These are phyloP conservation scores for Epichloe festucae DNA, from an alignment of 2,329 filamentous ascomycete species.

Conservation along the genomic window DNA sequence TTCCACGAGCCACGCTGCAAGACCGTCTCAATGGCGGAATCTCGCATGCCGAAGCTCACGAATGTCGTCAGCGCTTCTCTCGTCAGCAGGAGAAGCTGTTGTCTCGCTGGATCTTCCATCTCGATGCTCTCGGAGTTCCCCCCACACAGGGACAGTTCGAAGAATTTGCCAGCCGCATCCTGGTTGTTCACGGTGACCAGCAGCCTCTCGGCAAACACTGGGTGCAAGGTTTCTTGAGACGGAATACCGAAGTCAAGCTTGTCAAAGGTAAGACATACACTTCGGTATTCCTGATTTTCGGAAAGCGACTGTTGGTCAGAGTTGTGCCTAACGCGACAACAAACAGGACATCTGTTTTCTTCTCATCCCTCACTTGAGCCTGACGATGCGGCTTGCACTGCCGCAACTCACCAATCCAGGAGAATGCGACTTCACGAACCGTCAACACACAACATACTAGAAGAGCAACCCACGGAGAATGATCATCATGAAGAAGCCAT, in stretches of 20 bases:
- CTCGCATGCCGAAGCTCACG: conserved; percentile 8
- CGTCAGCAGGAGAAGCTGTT: conserved; percentile 7
- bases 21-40: conserved; percentile 8
- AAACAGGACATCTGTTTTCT: conserved; percentile 6
- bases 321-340: background rate
- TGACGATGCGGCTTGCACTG: conserved; percentile 1
- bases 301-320: background rate
- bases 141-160: conserved; percentile 7
- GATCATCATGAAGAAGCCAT: conserved; percentile 6
- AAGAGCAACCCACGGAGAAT: conserved; percentile 6
- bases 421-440: conserved; percentile 6
- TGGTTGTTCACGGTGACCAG: conserved; percentile 6
- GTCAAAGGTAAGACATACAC: conserved; percentile 6
- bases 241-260: conserved; percentile 6
- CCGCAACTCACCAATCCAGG: conserved; percentile 5
- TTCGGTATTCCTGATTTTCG: background rate
- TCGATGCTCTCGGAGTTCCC: conserved; percentile 7
- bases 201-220: conserved; percentile 8
- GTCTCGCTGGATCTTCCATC: conserved; percentile 6
- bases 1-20: conserved; percentile 8
- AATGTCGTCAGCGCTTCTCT: conserved; percentile 8
- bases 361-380: conserved; percentile 3
- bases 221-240: conserved; percentile 8
- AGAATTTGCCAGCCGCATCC: conserved; percentile 7
- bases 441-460: background rate